Base-by-base conservation (phyloP, 169 alveolate genomes). In the Neospora caninum region DNA sequence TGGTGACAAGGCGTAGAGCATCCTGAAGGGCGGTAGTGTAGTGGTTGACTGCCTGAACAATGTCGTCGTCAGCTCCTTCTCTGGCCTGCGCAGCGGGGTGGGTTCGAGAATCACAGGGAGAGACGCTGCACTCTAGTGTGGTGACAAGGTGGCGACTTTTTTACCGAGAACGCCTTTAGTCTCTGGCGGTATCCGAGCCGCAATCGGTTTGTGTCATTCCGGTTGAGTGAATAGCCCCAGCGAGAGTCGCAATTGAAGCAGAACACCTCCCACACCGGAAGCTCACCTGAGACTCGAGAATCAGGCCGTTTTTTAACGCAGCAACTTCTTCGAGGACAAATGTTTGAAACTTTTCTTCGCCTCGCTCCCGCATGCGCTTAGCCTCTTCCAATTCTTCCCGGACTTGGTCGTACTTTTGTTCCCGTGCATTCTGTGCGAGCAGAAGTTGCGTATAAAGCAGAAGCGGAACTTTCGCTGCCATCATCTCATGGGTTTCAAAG, bases 61-160 rank as follows among this genome's bases (percentile, higher is more conserved):
- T 97, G 96, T 97, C 99, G 95, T 97, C 98, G 95, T 98, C 99
- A 43, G 99, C 98, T 36, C 96, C 96, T 87, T 98, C 99, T 43
- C 99, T 92, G 45, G 98, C 97, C 96, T 94, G 88, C 13, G 22
- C n/a, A 43, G 43, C 39, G 67, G 54, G 9, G n/a, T 25, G 67
- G 38, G 9, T n/a, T 27, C 41, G 41, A 43, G 70, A 36, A 84
- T 49, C 42, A 41, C 70, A 64, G n/a, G n/a, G 20, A 22, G 31
- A 27, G 13, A 49, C 4, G n/a, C 73, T 7, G 73, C 73, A 64
- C 25, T 64, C 4, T 22, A 27, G 7, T 64, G 73, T 22, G 25
- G 73, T 7, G 73, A 64, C 58, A 49, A 49, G 58, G 58, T 13
- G 58, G 58, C 58, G 58, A 49, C 4, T 49, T 49, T 49, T 13